phyloP scores from a whole-genome alignment of 2,329 filamentous ascomycete species.

The Xylaria sp. region DNA sequence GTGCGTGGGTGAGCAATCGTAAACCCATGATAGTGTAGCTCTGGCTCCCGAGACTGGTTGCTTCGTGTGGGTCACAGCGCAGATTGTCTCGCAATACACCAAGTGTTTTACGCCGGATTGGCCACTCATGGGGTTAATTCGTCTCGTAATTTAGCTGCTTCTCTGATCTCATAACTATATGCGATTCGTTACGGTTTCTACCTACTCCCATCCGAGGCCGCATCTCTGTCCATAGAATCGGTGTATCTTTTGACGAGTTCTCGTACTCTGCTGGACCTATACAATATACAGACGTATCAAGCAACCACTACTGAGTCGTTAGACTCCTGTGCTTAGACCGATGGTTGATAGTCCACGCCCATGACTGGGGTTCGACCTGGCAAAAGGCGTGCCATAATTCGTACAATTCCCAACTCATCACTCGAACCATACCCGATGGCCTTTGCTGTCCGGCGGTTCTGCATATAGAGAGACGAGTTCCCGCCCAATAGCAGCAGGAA shows the following conservation, averaged over 20 bases:
- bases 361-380: constrained; percentile 2
- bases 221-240: neutral
- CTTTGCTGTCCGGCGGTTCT: constrained; percentile 24
- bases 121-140: neutral
- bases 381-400: constrained; percentile 15
- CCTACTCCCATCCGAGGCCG: neutral
- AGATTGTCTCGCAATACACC: neutral
- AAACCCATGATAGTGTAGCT: constrained; percentile 19
- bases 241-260: neutral
- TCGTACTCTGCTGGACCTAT: neutral
- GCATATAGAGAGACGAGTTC: constrained; percentile 23
- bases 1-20: constrained; percentile 25
- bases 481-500: constrained; percentile 24
- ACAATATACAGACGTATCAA: neutral
- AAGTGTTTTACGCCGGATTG: constrained; percentile 7
- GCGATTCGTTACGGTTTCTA: neutral
- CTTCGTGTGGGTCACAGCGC: constrained; percentile 26
- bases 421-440: constrained; percentile 19
- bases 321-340: constrained; percentile 5
- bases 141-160: neutral
- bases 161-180: neutral
- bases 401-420: constrained; percentile 16
- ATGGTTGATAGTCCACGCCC: constrained; percentile 18
- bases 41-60: constrained; percentile 6
- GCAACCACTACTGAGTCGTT: neutral